A percentile compares a stretch with the other conserved stretches of the same genome.
Conservation (phyloP, 1,284 basidiomycete genomes). For the Ganoderma sp. region DNA sequence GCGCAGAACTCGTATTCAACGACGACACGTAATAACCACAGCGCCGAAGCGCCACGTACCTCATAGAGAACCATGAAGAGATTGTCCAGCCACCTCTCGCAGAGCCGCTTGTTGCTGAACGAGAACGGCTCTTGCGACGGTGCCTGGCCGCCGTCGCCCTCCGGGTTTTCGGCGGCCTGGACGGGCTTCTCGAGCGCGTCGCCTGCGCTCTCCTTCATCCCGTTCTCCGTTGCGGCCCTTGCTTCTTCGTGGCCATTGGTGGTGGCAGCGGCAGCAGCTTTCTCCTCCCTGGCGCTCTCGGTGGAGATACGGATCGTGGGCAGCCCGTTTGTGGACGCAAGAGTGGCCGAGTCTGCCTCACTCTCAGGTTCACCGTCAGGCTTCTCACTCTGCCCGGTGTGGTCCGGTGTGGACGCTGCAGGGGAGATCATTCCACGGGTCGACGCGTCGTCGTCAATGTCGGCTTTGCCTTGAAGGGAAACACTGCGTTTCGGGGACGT, state of each 20-base stretch:
- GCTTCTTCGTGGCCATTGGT: constrained; percentile 3
- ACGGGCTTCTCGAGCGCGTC: constrained; percentile 63
- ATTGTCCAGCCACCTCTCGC: constrained; percentile 98
- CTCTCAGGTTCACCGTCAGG: constrained; percentile 30
- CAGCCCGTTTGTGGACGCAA: constrained; percentile 51
- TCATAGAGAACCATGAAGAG: constrained; percentile 99
- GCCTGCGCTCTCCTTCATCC: constrained; percentile 32
- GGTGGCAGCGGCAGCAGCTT: constrained; percentile 32
- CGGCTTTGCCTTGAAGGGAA: constrained; percentile 28
- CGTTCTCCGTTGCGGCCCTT: constrained; percentile 36
- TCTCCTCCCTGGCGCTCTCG: constrained; percentile 59
- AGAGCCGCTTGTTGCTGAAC: constrained; percentile 95
- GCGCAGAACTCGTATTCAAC: neutral
- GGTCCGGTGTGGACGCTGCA: constrained; percentile 31
- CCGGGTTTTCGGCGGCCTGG: constrained; percentile 56
- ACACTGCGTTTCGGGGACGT: constrained; percentile 28
- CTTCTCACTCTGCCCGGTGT: constrained; percentile 22
- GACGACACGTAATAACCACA: neutral
- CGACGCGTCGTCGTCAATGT: constrained; percentile 69
- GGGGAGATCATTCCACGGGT: constrained; percentile 60
- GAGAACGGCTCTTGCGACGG: constrained; percentile 73
- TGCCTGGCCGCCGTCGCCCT: constrained; percentile 46
- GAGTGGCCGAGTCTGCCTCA: constrained; percentile 36
- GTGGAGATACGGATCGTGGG: constrained; percentile 91
- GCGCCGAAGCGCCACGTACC: constrained; percentile 51